Base-by-base conservation (phyloP, 768 basidiomycete species). In the Roridomyces roridus region DNA sequence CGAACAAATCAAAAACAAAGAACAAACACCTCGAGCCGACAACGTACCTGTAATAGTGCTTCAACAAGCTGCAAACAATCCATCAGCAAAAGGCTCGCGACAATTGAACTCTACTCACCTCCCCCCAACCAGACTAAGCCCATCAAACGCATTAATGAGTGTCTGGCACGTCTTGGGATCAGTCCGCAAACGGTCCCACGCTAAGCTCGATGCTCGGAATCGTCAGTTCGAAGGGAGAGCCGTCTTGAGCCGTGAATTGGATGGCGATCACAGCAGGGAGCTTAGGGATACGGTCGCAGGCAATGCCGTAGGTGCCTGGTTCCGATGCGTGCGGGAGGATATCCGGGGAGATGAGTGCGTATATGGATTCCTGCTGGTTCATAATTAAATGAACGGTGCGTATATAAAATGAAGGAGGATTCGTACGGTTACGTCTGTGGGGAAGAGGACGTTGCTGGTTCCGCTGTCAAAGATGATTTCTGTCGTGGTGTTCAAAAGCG, bases 391-490 rank as follows among this genome's bases (percentile, higher is more conserved):
- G n/a, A n/a, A n/a, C n/a, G n/a, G n/a, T 39, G 37, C 11, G 57
- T 39, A 41, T 28, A 47, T 10, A 3, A 24, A 24, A 35, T 14
- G n/a, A 46, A 42, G 51, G 39, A 25, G 64, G 59, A 58, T 60
- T 78, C 83, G 67, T 81, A 76, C 9, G 84, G 31, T 72, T n/a
- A 80, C 83, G 36, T 67, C 65, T 20, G 80, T 78, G 39, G 78
- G 72, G 53, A 85, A 81, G 20, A 84, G 66, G 26, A 85, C 66
- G 66, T 85, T 85, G 63, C 81, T 82, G 23, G 83, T 85, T 29
- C 85, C 82, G 54, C 78, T 80, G 68, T 85, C 84, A 59, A 85
- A 85, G 46, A 85, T 82, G 64, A 85, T 74, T 41, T 61, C 75
- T 24, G 80, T 76, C 40, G 65, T 61, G 11, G 67, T 65, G 45